phyloP scores from a whole-genome alignment of 768 basidiomycete species.

The Thelephora ganbajun region DNA sequence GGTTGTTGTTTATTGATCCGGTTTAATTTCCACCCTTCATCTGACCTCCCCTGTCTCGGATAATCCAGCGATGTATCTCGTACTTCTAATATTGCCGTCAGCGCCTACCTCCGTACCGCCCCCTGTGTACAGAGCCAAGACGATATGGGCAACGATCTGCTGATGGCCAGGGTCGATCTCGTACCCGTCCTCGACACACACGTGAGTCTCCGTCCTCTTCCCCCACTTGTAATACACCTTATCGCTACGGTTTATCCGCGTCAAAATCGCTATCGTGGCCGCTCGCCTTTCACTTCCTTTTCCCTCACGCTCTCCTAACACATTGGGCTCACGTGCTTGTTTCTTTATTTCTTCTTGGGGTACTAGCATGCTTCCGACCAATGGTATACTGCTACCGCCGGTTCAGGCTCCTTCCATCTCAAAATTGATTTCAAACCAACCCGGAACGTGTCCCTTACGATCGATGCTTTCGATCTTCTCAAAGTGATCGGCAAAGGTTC shows the following conservation, averaged over 20 bases:
- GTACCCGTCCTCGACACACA: conserved; percentile 72
- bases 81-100: conserved; percentile 82
- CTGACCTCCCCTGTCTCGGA: background rate
- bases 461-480: conserved; percentile 91
- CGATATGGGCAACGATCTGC: conserved; percentile 95
- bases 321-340: background rate
- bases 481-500: conserved; percentile 97
- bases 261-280: too few relatives aligned
- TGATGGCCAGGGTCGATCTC: conserved; percentile 87
- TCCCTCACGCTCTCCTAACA: background rate
- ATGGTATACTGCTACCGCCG: conserved; percentile 76
- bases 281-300: too few relatives aligned
- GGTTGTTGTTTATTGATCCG: conserved; percentile 1
- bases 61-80: conserved; percentile 79
- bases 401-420: conserved; percentile 86
- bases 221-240: background rate
- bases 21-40: conserved; percentile 5
- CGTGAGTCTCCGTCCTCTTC: conserved; percentile 26
- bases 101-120: conserved; percentile 80
- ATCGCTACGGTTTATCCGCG: too few relatives aligned
- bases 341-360: background rate
- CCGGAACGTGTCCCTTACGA: conserved; percentile 75
- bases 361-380: conserved; percentile 73
- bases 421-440: conserved; percentile 89
- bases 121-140: conserved; percentile 59